Evolutionary conservation across 768 basidiomycete species (phyloP).

Genomic region (Holtermanniella nyarrowii): DNA sequence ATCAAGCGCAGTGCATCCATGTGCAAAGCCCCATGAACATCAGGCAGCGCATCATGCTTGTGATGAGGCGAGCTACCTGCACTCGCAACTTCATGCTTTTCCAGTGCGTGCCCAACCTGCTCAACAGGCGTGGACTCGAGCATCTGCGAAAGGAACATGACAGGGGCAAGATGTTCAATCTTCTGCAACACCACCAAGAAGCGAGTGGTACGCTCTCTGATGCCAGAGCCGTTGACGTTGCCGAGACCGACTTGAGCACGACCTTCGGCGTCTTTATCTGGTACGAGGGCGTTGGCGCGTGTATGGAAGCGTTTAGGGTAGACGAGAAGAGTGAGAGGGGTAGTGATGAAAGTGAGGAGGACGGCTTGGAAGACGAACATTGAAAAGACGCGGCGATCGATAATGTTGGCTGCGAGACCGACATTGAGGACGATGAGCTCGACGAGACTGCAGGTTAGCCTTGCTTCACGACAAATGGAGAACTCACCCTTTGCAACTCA

Average conservation of each 20-base stretch:
- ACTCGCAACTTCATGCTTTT: conserved; percentile 16
- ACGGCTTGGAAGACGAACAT: conserved; percentile 74
- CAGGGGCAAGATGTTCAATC: conserved; percentile 74
- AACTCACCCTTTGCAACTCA: conserved; percentile 78
- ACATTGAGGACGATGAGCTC: conserved; percentile 89
- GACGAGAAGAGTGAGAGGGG: conserved; percentile 65
- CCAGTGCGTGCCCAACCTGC: background rate
- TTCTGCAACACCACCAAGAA: conserved; percentile 84
- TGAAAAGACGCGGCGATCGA: conserved; percentile 60
- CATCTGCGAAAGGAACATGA: conserved; percentile 83
- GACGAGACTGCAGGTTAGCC: conserved; percentile 48
- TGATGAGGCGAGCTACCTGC: conserved; percentile 16
- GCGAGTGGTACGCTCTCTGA: conserved; percentile 45
- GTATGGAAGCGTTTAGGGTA: conserved; percentile 59
- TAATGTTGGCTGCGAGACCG: conserved; percentile 58
- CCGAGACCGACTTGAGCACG: background rate
- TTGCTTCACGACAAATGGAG: background rate
- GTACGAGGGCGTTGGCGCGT: conserved; percentile 5
- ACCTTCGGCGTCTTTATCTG: conserved; percentile 10
- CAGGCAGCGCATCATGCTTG: conserved; percentile 7
- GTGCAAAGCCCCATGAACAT: conserved; percentile 17
- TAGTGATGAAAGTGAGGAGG: conserved; percentile 70
- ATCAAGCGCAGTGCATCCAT: conserved; percentile 77
- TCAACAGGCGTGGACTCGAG: conserved; percentile 46
- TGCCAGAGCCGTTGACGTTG: conserved; percentile 10